Percentiles rank a stretch among this genome's conserved stretches.
Evolutionary conservation across 208 protist species (phyloP).

Genomic region (Leishmania lainsoni): DNA sequence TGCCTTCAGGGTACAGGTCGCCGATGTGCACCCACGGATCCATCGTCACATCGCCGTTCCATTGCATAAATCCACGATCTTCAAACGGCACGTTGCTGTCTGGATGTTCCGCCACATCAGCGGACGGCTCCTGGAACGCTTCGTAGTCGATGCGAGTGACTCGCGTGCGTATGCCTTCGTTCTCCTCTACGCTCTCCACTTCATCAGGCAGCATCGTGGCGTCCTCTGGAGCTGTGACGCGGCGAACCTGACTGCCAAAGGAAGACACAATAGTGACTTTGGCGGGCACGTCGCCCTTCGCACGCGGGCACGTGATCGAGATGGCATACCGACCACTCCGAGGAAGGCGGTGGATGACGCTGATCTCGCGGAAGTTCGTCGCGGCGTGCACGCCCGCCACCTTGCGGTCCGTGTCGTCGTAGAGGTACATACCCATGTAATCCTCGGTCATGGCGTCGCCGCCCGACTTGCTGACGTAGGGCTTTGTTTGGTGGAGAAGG

Average conservation of each 20-base stretch:
- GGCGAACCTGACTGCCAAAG: conserved; percentile 43
- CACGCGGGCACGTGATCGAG: conserved; percentile 68
- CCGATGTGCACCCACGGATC: conserved; percentile 69
- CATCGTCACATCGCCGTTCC: conserved; percentile 38
- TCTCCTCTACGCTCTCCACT: conserved; percentile 71
- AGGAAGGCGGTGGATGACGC: conserved; percentile 58
- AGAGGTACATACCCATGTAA: conserved; percentile 85
- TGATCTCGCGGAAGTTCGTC: conserved; percentile 85
- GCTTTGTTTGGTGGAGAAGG: conserved; percentile 69
- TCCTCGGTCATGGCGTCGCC: conserved; percentile 76
- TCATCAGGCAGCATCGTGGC: conserved; percentile 75
- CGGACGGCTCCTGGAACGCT: conserved; percentile 36
- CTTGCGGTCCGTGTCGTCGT: conserved; percentile 61
- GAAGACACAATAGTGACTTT: conserved; percentile 45
- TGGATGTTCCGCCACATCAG: conserved; percentile 34
- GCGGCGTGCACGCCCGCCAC: conserved; percentile 67
- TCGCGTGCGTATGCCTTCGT: conserved; percentile 47
- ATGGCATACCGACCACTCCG: conserved; percentile 67
- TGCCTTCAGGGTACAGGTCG: conserved; percentile 69
- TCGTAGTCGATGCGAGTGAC: conserved; percentile 59
- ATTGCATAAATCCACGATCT: conserved; percentile 32
- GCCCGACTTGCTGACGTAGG: conserved; percentile 36
- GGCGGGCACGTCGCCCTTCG: conserved; percentile 50
- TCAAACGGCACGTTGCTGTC: conserved; percentile 61
- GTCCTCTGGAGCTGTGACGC: conserved; percentile 60